These are phyloP conservation scores for Tolypocladium guangdongense DNA, from an alignment of 2,329 filamentous ascomycete genomes.

Conservation along the genomic window DNA sequence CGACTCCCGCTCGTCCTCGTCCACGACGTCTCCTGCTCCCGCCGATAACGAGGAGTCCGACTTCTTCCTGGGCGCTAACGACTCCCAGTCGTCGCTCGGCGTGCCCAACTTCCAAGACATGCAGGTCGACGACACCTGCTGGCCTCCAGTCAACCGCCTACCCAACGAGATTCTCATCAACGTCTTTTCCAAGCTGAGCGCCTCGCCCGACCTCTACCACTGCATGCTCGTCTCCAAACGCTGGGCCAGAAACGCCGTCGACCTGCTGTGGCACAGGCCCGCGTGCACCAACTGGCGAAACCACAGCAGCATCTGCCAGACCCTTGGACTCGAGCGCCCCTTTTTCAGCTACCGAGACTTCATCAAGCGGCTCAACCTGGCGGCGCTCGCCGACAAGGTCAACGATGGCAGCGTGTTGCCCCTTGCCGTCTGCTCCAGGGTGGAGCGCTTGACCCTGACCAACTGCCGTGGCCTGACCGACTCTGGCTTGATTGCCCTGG, in stretches of 20 bases:
- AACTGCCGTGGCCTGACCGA: constrained; percentile 82
- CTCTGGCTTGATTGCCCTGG: constrained; percentile 65
- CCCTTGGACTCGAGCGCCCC: constrained; percentile 59
- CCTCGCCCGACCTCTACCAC: constrained; percentile 65
- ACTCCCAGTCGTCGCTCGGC: constrained; percentile 85
- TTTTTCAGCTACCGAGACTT: constrained; percentile 86
- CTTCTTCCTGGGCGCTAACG: constrained; percentile 80
- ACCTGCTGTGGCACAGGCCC: constrained; percentile 88
- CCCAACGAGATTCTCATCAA: constrained; percentile 92
- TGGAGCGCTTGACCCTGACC: constrained; percentile 87
- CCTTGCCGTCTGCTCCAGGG: constrained; percentile 73
- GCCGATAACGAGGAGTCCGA: constrained; percentile 86
- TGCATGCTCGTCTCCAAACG: constrained; percentile 91
- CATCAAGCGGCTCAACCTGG: constrained; percentile 85
- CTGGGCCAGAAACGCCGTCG: constrained; percentile 88
- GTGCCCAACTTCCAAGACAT: constrained; percentile 67
- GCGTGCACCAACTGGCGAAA: constrained; percentile 81
- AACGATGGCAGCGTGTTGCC: constrained; percentile 84
- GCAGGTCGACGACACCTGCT: constrained; percentile 56
- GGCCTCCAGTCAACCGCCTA: constrained; percentile 72
- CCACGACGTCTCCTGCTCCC: constrained; percentile 63
- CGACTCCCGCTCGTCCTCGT: constrained; percentile 51
- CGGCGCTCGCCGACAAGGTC: constrained; percentile 60
- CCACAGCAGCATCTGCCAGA: constrained; percentile 68
- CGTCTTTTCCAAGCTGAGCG: constrained; percentile 76